phyloP scores from a whole-genome alignment of 768 basidiomycete species.

The Macrolepiota fuliginosa region DNA sequence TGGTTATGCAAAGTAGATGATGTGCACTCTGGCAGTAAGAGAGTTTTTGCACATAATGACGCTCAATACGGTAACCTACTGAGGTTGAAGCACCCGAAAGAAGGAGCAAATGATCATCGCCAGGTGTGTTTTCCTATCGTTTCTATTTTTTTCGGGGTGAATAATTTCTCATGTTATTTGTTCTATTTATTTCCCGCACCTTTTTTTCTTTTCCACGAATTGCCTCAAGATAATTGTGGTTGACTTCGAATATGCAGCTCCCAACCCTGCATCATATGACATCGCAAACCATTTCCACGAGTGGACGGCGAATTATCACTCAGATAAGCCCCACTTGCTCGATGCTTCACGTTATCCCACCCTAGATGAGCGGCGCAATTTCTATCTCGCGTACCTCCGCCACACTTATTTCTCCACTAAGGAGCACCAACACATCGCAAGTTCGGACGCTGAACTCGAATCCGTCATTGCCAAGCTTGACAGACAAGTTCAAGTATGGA shows the following conservation, averaged over 20 bases:
- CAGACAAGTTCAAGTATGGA: conserved; percentile 81
- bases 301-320: conserved; percentile 93
- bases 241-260: conserved; percentile 96
- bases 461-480: conserved; percentile 61
- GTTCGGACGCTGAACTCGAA: conserved; percentile 31
- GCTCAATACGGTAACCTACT: conserved; percentile 94
- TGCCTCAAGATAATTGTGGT: conserved; percentile 79
- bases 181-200: conserved; percentile 8
- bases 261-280: conserved; percentile 92
- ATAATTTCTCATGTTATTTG: conserved; percentile 1
- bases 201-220: background rate
- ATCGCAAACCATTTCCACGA: conserved; percentile 98
- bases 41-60: conserved; percentile 92
- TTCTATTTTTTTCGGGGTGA: background rate
- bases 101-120: conserved; percentile 68
- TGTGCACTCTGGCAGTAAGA: conserved; percentile 53
- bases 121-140: conserved; percentile 46
- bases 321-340: conserved; percentile 63
- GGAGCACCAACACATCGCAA: conserved; percentile 22
- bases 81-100: conserved; percentile 54
- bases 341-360: conserved; percentile 70
- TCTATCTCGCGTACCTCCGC: conserved; percentile 80
- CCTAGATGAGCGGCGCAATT: conserved; percentile 68
- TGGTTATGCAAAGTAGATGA: conserved; percentile 69
- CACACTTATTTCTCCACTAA: conserved; percentile 29